A percentile compares a stretch with the other conserved stretches of the same genome.
Evolutionary conservation across 2,329 filamentous ascomycete genomes (phyloP).

Genomic region (Akanthomyces lecanii): DNA sequence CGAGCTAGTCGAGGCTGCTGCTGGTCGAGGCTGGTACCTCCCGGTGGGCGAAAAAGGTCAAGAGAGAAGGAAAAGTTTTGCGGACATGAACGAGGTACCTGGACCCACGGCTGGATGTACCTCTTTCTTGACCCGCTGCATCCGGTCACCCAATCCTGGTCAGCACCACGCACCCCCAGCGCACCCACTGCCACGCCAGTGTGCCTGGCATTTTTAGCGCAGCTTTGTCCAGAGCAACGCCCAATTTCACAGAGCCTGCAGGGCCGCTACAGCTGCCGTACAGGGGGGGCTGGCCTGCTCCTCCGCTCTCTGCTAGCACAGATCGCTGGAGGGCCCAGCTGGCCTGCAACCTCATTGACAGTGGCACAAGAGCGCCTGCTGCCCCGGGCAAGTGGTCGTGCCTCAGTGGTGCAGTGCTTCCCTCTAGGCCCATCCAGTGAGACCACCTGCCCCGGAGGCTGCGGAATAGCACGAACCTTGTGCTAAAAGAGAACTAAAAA

Average conservation of each 20-base stretch:
- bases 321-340: neutral
- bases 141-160: constrained; percentile 6
- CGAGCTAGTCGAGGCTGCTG: neutral
- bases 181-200: too few species aligned
- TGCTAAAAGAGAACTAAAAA: neutral
- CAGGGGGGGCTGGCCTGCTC: neutral
- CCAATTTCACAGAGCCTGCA: neutral
- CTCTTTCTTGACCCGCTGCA: constrained; percentile 7
- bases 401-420: neutral
- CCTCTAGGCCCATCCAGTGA: neutral
- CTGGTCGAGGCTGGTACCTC: neutral
- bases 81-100: constrained; percentile 1
- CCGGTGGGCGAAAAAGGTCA: neutral
- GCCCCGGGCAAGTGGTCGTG: constrained; percentile 6
- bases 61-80: neutral
- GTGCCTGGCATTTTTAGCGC: neutral
- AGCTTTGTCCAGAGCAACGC: neutral
- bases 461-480: neutral
- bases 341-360: neutral
- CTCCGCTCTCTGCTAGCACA: neutral
- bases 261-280: neutral
- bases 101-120: constrained; percentile 9
- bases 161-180: neutral
- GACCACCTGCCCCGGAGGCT: neutral
- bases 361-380: constrained; percentile 2